Percentiles rank a stretch among this genome's conserved stretches.
Evolutionary conservation across 2,329 filamentous ascomycete species (phyloP).

Genomic region (Trichoderma sp.): DNA sequence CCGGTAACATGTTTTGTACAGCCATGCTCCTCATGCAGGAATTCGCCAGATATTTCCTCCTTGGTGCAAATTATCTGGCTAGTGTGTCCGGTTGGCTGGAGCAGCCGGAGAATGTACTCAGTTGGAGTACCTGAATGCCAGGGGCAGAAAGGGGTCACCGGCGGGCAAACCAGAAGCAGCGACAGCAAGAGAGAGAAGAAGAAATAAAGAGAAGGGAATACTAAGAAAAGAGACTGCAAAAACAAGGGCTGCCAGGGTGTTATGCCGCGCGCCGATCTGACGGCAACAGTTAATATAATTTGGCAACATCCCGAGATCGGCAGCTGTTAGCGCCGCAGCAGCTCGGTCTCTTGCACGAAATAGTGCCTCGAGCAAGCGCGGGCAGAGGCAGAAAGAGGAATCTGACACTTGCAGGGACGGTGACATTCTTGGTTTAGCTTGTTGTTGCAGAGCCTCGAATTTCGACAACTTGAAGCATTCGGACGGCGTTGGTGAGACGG

Average conservation of each 20-base stretch:
- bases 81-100: neutral
- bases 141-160: neutral
- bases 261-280: constrained; percentile 10
- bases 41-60: neutral
- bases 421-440: neutral
- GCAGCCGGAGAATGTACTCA: neutral
- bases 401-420: neutral
- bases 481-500: neutral
- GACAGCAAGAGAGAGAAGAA: neutral
- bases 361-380: neutral
- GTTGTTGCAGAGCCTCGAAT: neutral
- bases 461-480: neutral
- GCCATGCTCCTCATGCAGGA: neutral
- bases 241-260: neutral
- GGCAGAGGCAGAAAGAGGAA: neutral
- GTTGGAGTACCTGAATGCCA: neutral
- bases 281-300: constrained; percentile 1
- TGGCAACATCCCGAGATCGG: constrained; percentile 16
- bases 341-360: neutral
- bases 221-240: neutral
- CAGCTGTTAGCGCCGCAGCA: constrained; percentile 16
- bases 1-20: neutral
- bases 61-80: neutral
- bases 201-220: neutral
- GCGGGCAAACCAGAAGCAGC: neutral